Evolutionary conservation across 1,139 yeast species (phyloP).

Genomic region (Spathaspora sp.): DNA sequence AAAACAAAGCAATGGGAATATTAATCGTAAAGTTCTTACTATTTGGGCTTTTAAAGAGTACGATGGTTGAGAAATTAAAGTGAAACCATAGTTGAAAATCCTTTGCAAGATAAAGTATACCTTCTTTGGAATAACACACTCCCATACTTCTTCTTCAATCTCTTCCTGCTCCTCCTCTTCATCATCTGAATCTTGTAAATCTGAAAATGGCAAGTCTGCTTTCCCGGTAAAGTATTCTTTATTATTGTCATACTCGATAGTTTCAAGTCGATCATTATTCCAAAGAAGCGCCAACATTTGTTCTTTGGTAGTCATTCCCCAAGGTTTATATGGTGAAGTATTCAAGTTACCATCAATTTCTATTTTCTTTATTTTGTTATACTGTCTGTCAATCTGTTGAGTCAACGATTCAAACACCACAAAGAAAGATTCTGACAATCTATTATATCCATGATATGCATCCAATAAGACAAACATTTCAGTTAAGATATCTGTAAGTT

Average conservation of each 20-base stretch:
- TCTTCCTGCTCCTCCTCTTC: slow-evolving; percentile 29
- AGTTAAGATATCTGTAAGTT: slow-evolving; percentile 68
- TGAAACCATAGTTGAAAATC: slow-evolving; percentile 67
- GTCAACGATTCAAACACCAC: slow-evolving; percentile 66
- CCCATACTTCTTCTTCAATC: slow-evolving; percentile 46
- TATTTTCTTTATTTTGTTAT: slow-evolving; percentile 19
- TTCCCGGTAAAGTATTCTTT: slow-evolving; percentile 36
- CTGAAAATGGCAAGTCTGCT: slow-evolving; percentile 36
- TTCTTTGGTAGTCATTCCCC: slow-evolving; percentile 50
- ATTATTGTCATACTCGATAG: slow-evolving; percentile 28
- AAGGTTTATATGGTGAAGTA: slow-evolving; percentile 41
- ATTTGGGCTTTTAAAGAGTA: slow-evolving; percentile 54
- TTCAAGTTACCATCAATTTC: slow-evolving; percentile 13
- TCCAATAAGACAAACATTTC: slow-evolving; percentile 78
- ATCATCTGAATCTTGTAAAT: slow-evolving; percentile 44
- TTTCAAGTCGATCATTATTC: slow-evolving; percentile 31
- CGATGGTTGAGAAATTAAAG: slow-evolving; percentile 70
- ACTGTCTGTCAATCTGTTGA: slow-evolving; percentile 48
- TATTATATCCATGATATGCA: slow-evolving; percentile 77
- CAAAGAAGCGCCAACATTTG: slow-evolving; percentile 40
- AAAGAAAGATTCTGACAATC: slow-evolving; percentile 73
- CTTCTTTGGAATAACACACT: slow-evolving; percentile 58
- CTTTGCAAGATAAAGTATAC: slow-evolving; percentile 59
- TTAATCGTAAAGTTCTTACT: slow-evolving; percentile 46
- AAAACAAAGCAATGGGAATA: slow-evolving; percentile 64